A percentile compares a stretch with the other conserved stretches of the same genome.
These are phyloP conservation scores for Penicillium italicum DNA, from an alignment of 2,329 filamentous ascomycete species.

Conservation along the genomic window DNA sequence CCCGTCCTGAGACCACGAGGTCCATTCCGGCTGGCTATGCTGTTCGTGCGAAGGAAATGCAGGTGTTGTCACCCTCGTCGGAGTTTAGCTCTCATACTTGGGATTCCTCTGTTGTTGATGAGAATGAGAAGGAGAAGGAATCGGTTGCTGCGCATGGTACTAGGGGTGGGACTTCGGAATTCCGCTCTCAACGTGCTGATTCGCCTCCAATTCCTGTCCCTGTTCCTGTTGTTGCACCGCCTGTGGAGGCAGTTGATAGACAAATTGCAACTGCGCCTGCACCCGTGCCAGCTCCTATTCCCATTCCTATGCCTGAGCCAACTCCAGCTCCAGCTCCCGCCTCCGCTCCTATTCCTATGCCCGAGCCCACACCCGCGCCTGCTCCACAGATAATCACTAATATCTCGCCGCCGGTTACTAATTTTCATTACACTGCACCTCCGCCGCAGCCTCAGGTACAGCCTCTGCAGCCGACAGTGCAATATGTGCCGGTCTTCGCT, in stretches of 20 bases:
- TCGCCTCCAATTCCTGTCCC: slow-evolving; percentile 5
- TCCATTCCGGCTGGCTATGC: neutral
- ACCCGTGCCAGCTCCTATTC: neutral
- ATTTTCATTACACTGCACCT: slow-evolving; percentile 21
- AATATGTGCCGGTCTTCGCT: slow-evolving; percentile 59
- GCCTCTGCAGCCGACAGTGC: slow-evolving; percentile 4
- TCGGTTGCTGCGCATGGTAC: neutral
- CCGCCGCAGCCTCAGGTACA: slow-evolving; percentile 32
- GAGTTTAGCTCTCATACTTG: slow-evolving; percentile 12
- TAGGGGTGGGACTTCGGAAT: neutral
- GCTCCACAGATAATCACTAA: slow-evolving; percentile 12
- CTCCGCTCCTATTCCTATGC: neutral
- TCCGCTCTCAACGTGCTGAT: neutral
- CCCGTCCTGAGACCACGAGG: neutral
- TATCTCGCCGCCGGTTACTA: slow-evolving; percentile 11
- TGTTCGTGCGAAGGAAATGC: slow-evolving; percentile 1
- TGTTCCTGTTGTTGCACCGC: neutral
- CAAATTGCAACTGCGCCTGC: neutral
- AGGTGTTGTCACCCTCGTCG: slow-evolving; percentile 7
- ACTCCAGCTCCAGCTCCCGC: neutral
- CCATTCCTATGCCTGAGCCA: neutral
- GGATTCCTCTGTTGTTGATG: slow-evolving; percentile 9
- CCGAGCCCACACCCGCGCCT: neutral
- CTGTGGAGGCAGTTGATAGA: neutral
- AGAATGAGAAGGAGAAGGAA: slow-evolving; percentile 16